These are phyloP conservation scores for Obba rivulosa DNA, from an alignment of 768 basidiomycete genomes.

Conservation along the genomic window DNA sequence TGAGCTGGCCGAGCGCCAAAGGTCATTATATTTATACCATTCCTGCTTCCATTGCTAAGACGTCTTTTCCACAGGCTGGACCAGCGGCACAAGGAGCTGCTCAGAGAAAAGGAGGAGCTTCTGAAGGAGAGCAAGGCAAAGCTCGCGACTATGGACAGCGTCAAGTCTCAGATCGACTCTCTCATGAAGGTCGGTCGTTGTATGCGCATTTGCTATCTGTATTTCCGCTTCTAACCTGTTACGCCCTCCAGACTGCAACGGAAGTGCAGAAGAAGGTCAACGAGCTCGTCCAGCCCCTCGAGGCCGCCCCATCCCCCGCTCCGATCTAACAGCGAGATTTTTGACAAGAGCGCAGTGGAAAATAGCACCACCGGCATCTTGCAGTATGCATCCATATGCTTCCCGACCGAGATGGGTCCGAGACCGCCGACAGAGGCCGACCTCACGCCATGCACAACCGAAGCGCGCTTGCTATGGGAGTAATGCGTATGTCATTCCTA, in stretches of 20 bases:
- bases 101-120: constrained; percentile 69
- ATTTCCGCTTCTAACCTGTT: neutral
- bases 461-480: neutral
- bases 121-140: constrained; percentile 78
- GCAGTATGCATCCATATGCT: no score
- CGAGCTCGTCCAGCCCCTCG: constrained; percentile 50
- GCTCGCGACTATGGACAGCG: constrained; percentile 63
- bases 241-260: constrained; percentile 47
- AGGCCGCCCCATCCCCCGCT: constrained; percentile 18
- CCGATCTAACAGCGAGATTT: constrained; percentile 10
- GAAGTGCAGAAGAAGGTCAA: constrained; percentile 76
- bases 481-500: no score
- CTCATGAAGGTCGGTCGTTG: constrained; percentile 57
- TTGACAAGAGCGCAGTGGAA: no score
- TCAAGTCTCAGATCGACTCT: constrained; percentile 72
- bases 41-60: constrained; percentile 3
- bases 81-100: constrained; percentile 60
- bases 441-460: neutral
- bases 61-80: constrained; percentile 51
- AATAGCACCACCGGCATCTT: no score
- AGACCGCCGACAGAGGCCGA: no score
- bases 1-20: constrained; percentile 82
- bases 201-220: constrained; percentile 9
- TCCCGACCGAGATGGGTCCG: no score
- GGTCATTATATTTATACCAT: constrained; percentile 37